phyloP scores from a whole-genome alignment of 352 stramenopile species.

The Halophytophthora polymorphica region DNA sequence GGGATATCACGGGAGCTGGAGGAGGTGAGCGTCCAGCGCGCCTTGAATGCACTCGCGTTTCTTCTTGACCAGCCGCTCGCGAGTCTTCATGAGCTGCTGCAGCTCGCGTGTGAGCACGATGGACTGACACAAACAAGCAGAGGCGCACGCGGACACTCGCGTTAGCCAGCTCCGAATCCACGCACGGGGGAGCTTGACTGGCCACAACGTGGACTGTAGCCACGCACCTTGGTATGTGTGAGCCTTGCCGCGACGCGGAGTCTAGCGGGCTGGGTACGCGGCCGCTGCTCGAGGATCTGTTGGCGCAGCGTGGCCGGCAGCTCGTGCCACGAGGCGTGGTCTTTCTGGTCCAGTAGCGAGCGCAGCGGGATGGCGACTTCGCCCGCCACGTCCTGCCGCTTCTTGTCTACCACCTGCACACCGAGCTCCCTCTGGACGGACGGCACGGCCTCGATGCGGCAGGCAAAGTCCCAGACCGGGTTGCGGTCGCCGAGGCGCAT shows the following conservation, averaged over 20 bases:
- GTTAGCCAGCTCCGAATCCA: too few species aligned
- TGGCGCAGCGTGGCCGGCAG: conserved; percentile 60
- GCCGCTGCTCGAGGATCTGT: conserved; percentile 45
- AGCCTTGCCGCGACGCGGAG: conserved; percentile 39
- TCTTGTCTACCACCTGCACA: conserved; percentile 55
- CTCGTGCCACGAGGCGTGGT: conserved; percentile 52
- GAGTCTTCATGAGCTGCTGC: conserved; percentile 34
- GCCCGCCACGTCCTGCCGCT: conserved; percentile 42
- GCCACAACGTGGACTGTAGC: too few species aligned
- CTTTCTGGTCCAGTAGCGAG: conserved; percentile 54
- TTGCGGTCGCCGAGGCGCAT: conserved; percentile 40
- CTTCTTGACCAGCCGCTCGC: conserved; percentile 32
- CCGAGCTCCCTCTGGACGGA: conserved; percentile 37
- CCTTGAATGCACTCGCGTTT: conserved; percentile 41
- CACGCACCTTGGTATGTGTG: conserved; percentile 57
- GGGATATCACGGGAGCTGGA: conserved; percentile 17
- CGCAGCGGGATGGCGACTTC: conserved; percentile 46
- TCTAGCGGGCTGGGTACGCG: conserved; percentile 30
- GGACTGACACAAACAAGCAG: conserved; percentile 25
- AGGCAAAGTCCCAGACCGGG: conserved; percentile 38
- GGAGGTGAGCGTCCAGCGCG: conserved; percentile 22
- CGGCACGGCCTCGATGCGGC: conserved; percentile 31
- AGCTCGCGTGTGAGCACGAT: conserved; percentile 56
- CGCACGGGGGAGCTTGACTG: too few species aligned
- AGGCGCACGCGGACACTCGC: not conserved